A percentile compares a stretch with the other conserved stretches of the same genome.
phyloP scores from a whole-genome alignment of 164 flowering plant genomes.

The Taxillus chinensis region DNA sequence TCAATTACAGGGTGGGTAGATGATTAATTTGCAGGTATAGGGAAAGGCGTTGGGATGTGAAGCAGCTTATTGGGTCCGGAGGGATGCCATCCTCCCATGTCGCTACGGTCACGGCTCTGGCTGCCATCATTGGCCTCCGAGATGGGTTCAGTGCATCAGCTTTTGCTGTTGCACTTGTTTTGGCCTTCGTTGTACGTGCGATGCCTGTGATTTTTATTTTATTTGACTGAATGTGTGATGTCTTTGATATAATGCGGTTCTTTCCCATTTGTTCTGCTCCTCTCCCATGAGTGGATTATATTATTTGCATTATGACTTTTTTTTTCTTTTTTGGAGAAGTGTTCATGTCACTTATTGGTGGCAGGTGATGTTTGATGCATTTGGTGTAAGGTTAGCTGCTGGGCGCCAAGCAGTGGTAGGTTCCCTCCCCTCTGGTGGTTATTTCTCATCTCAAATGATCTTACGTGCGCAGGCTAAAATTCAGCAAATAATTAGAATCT shows the following conservation, averaged over 20 bases:
- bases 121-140: slow-evolving; percentile 63
- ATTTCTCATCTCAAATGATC: too few species aligned
- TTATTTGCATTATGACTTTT: too few species aligned
- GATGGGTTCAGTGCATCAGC: slow-evolving; percentile 77
- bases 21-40: slow-evolving; percentile 55
- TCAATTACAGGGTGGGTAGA: slow-evolving; percentile 13
- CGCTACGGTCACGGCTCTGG: slow-evolving; percentile 84
- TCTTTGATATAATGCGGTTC: too few species aligned
- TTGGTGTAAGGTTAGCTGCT: slow-evolving; percentile 89
- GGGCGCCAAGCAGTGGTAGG: slow-evolving; percentile 98
- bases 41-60: slow-evolving; percentile 75
- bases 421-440: neutral
- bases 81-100: slow-evolving; percentile 99
- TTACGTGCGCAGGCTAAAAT: too few species aligned
- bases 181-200: slow-evolving; percentile 60
- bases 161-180: slow-evolving; percentile 58
- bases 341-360: slow-evolving; percentile 13
- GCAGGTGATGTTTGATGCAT: slow-evolving; percentile 98
- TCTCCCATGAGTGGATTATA: too few species aligned
- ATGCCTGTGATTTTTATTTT: too few species aligned
- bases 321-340: neutral
- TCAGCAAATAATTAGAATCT: too few species aligned
- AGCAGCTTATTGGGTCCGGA: slow-evolving; percentile 71
- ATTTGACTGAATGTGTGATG: too few species aligned
- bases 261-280: too few species aligned